Evolutionary conservation across 768 basidiomycete species (phyloP).

Genomic region (Amanita jacksonii): DNA sequence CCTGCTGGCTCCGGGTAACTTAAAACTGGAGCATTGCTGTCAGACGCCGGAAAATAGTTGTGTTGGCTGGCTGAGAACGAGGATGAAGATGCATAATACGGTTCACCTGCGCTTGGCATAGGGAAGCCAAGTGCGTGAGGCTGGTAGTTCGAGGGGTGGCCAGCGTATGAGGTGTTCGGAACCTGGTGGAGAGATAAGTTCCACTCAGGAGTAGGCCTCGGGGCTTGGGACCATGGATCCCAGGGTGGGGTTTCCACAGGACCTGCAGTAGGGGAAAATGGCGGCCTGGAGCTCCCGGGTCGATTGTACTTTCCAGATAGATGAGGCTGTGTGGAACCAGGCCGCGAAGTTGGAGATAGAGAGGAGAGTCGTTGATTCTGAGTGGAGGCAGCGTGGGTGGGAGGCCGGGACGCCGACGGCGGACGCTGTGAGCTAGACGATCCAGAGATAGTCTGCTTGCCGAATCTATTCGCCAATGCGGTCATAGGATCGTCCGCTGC

Average conservation of each 20-base stretch:
- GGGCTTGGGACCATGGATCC: conserved; percentile 18
- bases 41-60: not conserved
- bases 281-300: not conserved
- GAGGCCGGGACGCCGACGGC: conserved; percentile 20
- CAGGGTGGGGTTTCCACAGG: conserved; percentile 8
- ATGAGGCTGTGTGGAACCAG: conserved; percentile 7
- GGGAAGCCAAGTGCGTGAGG: not conserved
- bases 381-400: conserved; percentile 22
- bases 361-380: not conserved
- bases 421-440: conserved; percentile 5
- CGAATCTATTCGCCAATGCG: conserved; percentile 29
- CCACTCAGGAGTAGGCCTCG: conserved; percentile 40
- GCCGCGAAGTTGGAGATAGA: conserved; percentile 2
- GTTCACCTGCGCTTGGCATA: not conserved
- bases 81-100: not conserved
- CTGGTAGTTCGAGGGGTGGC: too few relatives aligned
- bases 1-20: not conserved
- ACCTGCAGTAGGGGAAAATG: conserved; percentile 5
- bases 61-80: not conserved
- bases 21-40: not conserved
- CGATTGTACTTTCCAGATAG: conserved; percentile 5
- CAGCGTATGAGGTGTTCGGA: too few relatives aligned
- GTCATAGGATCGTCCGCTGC: conserved; percentile 13
- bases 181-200: conserved; percentile 16
- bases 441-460: conserved; percentile 24